A percentile compares a stretch with the other conserved stretches of the same genome.
phyloP scores from a whole-genome alignment of 441 rosid species.

The Biscutella laevigata region DNA sequence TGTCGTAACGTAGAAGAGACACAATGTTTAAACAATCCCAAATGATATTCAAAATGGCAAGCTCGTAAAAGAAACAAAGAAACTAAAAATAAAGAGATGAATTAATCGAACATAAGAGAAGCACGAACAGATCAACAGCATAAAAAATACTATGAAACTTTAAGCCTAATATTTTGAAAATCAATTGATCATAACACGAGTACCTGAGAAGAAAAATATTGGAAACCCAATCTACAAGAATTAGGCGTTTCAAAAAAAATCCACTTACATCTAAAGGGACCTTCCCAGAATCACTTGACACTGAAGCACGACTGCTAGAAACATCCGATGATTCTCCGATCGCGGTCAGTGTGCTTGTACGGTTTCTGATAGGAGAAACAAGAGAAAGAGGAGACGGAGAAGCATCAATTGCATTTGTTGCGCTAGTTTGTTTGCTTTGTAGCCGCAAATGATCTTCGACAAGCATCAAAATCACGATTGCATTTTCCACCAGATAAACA shows the following conservation, averaged over 20 bases:
- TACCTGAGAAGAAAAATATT: not conserved
- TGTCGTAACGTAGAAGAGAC: constrained; percentile 5
- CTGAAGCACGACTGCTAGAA: constrained; percentile 48
- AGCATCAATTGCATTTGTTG: constrained; percentile 44
- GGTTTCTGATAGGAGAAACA: constrained; percentile 49
- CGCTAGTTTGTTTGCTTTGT: constrained; percentile 82
- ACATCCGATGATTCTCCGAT: constrained; percentile 51
- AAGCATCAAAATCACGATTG: constrained; percentile 97
- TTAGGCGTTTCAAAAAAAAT: constrained; percentile 20
- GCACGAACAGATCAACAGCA: not conserved
- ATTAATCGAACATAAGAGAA: not conserved
- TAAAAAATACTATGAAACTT: not conserved
- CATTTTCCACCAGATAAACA: constrained; percentile 96
- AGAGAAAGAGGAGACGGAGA: constrained; percentile 75
- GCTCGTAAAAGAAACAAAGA: not conserved
- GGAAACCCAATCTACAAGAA: constrained; percentile 5
- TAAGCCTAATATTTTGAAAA: not conserved
- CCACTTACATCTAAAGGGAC: constrained; percentile 83
- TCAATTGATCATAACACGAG: constrained; percentile 4
- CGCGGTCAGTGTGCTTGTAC: constrained; percentile 34
- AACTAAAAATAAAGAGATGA: constrained; percentile 1
- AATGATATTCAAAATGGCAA: constrained; percentile 10
- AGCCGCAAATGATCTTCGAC: constrained; percentile 98
- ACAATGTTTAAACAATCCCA: constrained; percentile 1
- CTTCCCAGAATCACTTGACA: constrained; percentile 60